These are phyloP conservation scores for Fonsecaea pedrosoi DNA, from an alignment of 2,329 filamentous ascomycete genomes.

Conservation along the genomic window DNA sequence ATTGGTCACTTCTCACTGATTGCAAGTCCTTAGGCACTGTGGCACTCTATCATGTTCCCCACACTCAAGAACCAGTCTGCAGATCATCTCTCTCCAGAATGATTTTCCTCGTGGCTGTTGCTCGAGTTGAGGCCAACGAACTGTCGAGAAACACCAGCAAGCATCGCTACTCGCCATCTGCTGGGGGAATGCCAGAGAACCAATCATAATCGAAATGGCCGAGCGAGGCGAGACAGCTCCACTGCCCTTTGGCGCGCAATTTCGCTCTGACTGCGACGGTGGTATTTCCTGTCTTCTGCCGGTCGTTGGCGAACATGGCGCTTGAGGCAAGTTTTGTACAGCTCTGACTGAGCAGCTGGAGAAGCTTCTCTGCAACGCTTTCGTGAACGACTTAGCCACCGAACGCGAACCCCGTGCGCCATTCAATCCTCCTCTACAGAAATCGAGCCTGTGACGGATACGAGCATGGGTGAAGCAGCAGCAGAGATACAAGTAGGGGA, in stretches of 20 bases:
- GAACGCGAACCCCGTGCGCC: background rate
- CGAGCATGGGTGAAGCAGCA: constrained; percentile 24
- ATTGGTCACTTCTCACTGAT: background rate
- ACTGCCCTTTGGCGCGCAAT: constrained; percentile 11
- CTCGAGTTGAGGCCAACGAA: background rate
- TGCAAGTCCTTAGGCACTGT: background rate
- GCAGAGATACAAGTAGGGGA: constrained; percentile 25
- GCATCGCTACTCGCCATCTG: background rate
- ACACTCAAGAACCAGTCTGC: background rate
- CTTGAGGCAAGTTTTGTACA: background rate
- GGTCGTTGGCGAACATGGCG: background rate
- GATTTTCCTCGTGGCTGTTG: background rate
- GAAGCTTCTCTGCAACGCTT: background rate
- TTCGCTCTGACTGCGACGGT: constrained; percentile 13
- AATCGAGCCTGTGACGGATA: background rate
- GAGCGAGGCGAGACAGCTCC: constrained; percentile 7
- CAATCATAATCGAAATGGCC: background rate
- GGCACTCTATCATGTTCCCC: background rate
- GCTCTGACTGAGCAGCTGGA: background rate
- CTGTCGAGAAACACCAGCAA: background rate
- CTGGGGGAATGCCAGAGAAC: background rate
- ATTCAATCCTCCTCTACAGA: background rate
- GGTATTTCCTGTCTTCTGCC: background rate
- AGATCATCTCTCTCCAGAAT: background rate
- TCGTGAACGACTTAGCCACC: background rate